Base-by-base conservation (phyloP, 208 protist species). In the Phytomonas sp. region DNA sequence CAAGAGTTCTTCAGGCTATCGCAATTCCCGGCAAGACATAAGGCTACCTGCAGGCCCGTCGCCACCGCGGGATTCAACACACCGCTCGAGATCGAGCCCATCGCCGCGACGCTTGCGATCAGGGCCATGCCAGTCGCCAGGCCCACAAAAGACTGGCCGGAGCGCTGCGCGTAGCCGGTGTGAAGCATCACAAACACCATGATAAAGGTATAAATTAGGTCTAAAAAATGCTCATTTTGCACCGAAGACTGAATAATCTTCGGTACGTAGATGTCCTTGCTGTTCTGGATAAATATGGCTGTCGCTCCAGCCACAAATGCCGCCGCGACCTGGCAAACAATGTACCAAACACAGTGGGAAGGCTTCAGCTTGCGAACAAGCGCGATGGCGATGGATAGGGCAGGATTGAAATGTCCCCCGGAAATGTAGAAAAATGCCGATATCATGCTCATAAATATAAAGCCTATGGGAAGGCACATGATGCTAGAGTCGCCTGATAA, bases 381-480 rank as follows among this genome's bases (percentile, higher is more conserved):
- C 70, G 91, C 87, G 26, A 91, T 83, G 45, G 89, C 79, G 14
- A 94, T 52, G 11, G 89, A 89, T 40, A 94, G 77, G 69, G 89
- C 87, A 30, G 89, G 89, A 75, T 94, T 94, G 70, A 94, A 87
- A 77, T 94, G 89, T 1, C 81, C 82, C 34, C 85, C 82, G 29
- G 81, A 87, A 67, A 94, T 81, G 80, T 94, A 94, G 34, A 79
- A 84, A 66, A 94, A 89, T 34, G 80, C 89, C 69, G 92, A 92
- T 30, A 94, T 84, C 79, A 93, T 89, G 29, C 77, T 76, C 60
- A 79, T 88, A 62, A 94, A 83, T 83, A 94, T 91, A 73, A 94
- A 90, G 63, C 89, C 89, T 60, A 91, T 93, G 0, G 87, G 80
- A 29, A 94, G 67, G 45, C 77, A 67, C 42, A 82, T 92, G 74